phyloP scores from a whole-genome alignment of 495 filamentous ascomycete species.

The Penicillium chermesinum region DNA sequence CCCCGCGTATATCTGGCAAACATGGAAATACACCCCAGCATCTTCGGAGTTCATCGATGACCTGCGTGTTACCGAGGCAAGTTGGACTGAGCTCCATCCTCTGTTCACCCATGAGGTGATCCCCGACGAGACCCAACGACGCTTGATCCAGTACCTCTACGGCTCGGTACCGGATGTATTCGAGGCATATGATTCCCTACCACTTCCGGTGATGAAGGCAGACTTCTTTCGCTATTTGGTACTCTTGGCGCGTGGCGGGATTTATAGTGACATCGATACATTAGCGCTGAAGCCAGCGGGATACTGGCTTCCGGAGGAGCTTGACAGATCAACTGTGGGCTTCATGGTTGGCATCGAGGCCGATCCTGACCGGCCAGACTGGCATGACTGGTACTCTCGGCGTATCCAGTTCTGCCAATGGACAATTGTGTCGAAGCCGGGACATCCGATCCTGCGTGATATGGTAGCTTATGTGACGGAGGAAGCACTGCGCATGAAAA shows the following conservation, averaged over 20 bases:
- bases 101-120: conserved; percentile 95
- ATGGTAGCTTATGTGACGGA: conserved; percentile 81
- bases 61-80: conserved; percentile 78
- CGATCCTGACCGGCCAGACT: conserved; percentile 87
- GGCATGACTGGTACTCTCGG: conserved; percentile 92
- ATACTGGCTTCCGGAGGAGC: conserved; percentile 78
- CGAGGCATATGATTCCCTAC: conserved; percentile 85
- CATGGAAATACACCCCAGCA: conserved; percentile 87
- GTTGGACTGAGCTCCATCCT: conserved; percentile 86
- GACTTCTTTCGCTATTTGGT: conserved; percentile 98
- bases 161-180: conserved; percentile 81
- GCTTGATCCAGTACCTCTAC: conserved; percentile 81
- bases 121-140: conserved; percentile 77
- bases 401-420: conserved; percentile 98
- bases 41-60: conserved; percentile 69
- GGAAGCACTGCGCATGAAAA: conserved; percentile 72
- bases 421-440: conserved; percentile 95
- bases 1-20: conserved; percentile 98
- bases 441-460: conserved; percentile 85
- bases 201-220: conserved; percentile 85
- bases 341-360: conserved; percentile 93
- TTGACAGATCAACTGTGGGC: conserved; percentile 72
- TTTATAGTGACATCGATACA: conserved; percentile 97
- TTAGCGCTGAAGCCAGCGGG: conserved; percentile 72
- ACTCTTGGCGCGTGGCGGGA: conserved; percentile 85